phyloP scores from a whole-genome alignment of 73 alveolate species.

The Paramecium octaurelia region DNA sequence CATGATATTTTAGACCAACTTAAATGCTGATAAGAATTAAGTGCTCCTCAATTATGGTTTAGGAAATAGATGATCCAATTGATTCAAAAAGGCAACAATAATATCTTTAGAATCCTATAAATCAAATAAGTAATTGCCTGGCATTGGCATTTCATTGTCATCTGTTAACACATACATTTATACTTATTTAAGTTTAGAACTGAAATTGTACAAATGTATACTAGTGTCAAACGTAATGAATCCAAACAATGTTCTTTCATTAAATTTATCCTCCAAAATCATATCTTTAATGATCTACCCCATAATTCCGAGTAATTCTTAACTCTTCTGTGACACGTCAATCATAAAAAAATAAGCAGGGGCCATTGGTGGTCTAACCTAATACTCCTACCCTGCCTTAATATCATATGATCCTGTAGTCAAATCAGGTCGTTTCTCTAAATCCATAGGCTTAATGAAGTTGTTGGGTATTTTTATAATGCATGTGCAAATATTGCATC shows the following conservation, averaged over 20 bases:
- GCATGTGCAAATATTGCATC: constrained; percentile 86
- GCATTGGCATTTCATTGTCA: constrained; percentile 83
- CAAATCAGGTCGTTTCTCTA: constrained; percentile 79
- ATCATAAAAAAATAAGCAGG: constrained; percentile 89
- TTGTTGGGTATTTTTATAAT: constrained; percentile 60
- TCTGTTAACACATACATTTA: constrained; percentile 82
- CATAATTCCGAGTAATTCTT: constrained; percentile 79
- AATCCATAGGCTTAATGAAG: constrained; percentile 65
- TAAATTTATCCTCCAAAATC: constrained; percentile 71
- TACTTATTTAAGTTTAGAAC: constrained; percentile 76
- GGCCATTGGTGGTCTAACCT: constrained; percentile 90
- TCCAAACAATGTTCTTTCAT: constrained; percentile 80
- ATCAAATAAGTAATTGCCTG: constrained; percentile 81
- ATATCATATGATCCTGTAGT: constrained; percentile 89
- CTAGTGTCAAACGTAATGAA: constrained; percentile 87
- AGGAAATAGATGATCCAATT: constrained; percentile 63
- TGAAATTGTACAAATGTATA: constrained; percentile 85
- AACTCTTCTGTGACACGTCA: constrained; percentile 85
- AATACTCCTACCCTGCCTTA: constrained; percentile 63
- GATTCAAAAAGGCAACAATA: constrained; percentile 66
- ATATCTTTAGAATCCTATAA: constrained; percentile 80
- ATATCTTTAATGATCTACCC: constrained; percentile 75
- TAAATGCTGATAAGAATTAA: constrained; percentile 67
- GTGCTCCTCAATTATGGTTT: constrained; percentile 60
- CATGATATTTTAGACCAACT: constrained; percentile 56